Percentiles rank a stretch among this genome's conserved stretches.
Conservation (phyloP, 1,139 yeast species). For the Blastobotrys proliferans region DNA sequence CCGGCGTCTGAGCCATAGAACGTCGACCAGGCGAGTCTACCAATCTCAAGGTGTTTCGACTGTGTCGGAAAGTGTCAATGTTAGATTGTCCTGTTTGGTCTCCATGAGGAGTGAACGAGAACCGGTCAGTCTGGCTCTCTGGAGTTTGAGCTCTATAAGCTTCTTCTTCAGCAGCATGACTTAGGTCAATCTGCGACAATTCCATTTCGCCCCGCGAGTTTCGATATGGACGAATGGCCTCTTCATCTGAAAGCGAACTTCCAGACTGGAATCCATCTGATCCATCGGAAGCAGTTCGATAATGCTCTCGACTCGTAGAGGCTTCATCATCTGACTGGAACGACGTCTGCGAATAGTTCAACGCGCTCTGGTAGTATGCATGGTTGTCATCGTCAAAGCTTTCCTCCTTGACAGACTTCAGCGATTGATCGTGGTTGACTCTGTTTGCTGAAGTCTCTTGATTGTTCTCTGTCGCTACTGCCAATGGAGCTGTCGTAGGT, state of each 20-base stretch:
- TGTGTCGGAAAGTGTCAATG: conserved; percentile 2
- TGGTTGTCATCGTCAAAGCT: conserved; percentile 2
- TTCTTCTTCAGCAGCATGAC: conserved; percentile 7
- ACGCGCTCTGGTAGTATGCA: conserved; percentile 10
- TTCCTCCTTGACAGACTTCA: conserved; percentile 5
- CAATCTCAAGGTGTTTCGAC: conserved; percentile 10
- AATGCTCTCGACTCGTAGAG: conserved; percentile 4
- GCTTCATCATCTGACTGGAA: conserved; percentile 15
- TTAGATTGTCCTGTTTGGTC: conserved; percentile 10
- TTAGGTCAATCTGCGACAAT: conserved; percentile 28
- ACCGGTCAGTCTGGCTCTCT: conserved; percentile 3
- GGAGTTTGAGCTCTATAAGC: conserved; percentile 2
- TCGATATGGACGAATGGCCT: conserved; percentile 31
- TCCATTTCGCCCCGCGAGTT: conserved; percentile 34
- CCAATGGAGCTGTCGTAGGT: not conserved
- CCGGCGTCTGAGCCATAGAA: conserved; percentile 9
- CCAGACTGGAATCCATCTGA: conserved; percentile 6
- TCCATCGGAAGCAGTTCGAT: conserved; percentile 17
- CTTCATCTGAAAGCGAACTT: conserved; percentile 17
- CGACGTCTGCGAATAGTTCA: conserved; percentile 12
- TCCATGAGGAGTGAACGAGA: conserved; percentile 9
- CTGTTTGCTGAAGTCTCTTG: not conserved
- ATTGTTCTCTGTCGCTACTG: conserved; percentile 6
- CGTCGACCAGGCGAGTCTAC: conserved; percentile 12
- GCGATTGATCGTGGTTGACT: not conserved